phyloP scores from a whole-genome alignment of 805 yeast genomes.

The Tetrapisispora fleetii region DNA sequence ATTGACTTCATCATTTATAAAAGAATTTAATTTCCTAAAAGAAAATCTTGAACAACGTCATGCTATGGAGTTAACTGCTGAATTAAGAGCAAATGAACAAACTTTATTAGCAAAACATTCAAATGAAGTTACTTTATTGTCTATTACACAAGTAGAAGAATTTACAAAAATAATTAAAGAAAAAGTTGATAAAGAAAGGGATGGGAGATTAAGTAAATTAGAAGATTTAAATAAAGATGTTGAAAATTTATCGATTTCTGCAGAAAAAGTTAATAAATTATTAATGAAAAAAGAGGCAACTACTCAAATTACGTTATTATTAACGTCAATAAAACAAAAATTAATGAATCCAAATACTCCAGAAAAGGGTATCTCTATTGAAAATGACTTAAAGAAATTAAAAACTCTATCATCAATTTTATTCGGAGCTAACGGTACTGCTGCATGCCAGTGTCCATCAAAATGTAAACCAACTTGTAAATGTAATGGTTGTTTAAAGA shows the following conservation, averaged over 20 bases:
- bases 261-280: conserved; percentile 35
- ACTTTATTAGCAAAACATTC: conserved; percentile 61
- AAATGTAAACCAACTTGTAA: conserved; percentile 8
- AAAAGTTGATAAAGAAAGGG: conserved; percentile 63
- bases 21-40: conserved; percentile 55
- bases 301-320: conserved; percentile 19
- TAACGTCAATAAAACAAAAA: conserved; percentile 16
- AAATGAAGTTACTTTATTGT: conserved; percentile 58
- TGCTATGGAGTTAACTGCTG: conserved; percentile 46
- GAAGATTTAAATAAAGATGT: conserved; percentile 47
- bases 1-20: conserved; percentile 47
- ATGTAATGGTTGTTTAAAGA: conserved; percentile 7
- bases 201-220: conserved; percentile 65
- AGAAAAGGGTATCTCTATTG: conserved; percentile 24
- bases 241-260: conserved; percentile 33
- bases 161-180: conserved; percentile 49
- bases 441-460: conserved; percentile 12
- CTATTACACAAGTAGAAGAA: conserved; percentile 58
- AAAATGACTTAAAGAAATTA: conserved; percentile 28
- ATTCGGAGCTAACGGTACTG: conserved; percentile 12
- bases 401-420: conserved; percentile 18
- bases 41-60: conserved; percentile 49
- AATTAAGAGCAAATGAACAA: conserved; percentile 57
- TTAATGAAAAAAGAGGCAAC: conserved; percentile 31
- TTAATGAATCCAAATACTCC: conserved; percentile 12